A percentile compares a stretch with the other conserved stretches of the same genome.
Evolutionary conservation across 2,329 filamentous ascomycete genomes (phyloP).

Genomic region (Tolypocladium ovalisporum): DNA sequence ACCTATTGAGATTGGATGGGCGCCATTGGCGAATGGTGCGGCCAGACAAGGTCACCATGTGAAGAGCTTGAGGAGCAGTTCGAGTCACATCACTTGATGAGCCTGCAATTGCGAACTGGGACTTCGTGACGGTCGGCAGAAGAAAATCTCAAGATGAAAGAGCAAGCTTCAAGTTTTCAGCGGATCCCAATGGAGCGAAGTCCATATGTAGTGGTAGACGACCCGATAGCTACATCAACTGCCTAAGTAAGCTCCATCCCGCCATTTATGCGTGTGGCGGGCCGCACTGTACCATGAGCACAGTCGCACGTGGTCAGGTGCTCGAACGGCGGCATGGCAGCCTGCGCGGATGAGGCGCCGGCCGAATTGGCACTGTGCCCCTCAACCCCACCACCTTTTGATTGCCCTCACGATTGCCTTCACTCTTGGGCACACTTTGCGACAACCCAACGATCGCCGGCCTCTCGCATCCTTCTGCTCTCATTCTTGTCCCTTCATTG

Average conservation of each 20-base stretch:
- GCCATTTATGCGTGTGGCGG: background rate
- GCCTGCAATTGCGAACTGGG: background rate
- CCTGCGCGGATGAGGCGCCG: slow-evolving; percentile 9
- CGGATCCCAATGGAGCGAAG: background rate
- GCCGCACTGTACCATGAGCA: background rate
- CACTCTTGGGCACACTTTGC: slow-evolving; percentile 20
- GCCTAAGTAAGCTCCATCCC: background rate
- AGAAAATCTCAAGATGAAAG: background rate
- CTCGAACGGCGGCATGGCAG: slow-evolving; percentile 3
- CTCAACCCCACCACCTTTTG: slow-evolving; percentile 23
- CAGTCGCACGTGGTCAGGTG: background rate
- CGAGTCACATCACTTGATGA: background rate
- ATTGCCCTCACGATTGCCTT: slow-evolving; percentile 5
- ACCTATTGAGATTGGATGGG: background rate
- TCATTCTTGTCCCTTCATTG: background rate
- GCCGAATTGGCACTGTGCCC: slow-evolving; percentile 24
- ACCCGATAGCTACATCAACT: background rate
- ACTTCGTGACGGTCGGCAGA: background rate
- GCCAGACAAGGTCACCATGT: background rate
- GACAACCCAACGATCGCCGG: slow-evolving; percentile 12
- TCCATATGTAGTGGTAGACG: background rate
- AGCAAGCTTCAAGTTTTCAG: background rate
- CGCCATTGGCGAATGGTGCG: background rate
- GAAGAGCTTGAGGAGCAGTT: background rate
- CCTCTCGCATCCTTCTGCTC: background rate